These are phyloP conservation scores for Hawksworthiomyces lignivorus DNA, from an alignment of 2,329 filamentous ascomycete genomes.

Conservation along the genomic window DNA sequence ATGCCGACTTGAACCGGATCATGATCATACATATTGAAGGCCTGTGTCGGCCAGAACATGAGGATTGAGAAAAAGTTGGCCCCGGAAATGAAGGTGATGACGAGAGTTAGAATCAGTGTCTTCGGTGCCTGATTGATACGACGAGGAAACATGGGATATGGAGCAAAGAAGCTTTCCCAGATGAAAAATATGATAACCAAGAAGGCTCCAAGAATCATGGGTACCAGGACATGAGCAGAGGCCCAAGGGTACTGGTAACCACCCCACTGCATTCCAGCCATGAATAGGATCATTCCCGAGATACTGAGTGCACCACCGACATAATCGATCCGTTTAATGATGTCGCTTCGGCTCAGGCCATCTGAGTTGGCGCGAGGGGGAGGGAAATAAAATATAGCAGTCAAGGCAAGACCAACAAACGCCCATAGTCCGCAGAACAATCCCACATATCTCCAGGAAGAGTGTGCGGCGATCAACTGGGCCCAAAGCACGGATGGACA, in stretches of 20 bases:
- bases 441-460: conserved; percentile 49
- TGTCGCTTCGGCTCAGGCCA: conserved; percentile 30
- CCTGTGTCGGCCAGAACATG: conserved; percentile 57
- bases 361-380: conserved; percentile 36
- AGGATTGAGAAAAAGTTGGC: conserved; percentile 50
- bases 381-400: conserved; percentile 45
- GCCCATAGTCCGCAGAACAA: conserved; percentile 45
- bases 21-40: conserved; percentile 58
- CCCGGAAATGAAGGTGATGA: conserved; percentile 53
- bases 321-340: conserved; percentile 40
- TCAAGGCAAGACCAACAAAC: conserved; percentile 42
- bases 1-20: conserved; percentile 57
- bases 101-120: conserved; percentile 42
- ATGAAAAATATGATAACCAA: conserved; percentile 41
- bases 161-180: conserved; percentile 51
- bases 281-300: conserved; percentile 40
- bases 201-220: conserved; percentile 42
- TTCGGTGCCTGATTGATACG: conserved; percentile 23
- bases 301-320: conserved; percentile 43
- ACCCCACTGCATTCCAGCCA: conserved; percentile 37
- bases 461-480: conserved; percentile 40
- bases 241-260: conserved; percentile 30
- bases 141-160: conserved; percentile 47
- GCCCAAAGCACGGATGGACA: conserved; percentile 54
- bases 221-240: conserved; percentile 36